phyloP scores from a whole-genome alignment of 176 grass and related monocot species.

The Thalia dealbata region DNA sequence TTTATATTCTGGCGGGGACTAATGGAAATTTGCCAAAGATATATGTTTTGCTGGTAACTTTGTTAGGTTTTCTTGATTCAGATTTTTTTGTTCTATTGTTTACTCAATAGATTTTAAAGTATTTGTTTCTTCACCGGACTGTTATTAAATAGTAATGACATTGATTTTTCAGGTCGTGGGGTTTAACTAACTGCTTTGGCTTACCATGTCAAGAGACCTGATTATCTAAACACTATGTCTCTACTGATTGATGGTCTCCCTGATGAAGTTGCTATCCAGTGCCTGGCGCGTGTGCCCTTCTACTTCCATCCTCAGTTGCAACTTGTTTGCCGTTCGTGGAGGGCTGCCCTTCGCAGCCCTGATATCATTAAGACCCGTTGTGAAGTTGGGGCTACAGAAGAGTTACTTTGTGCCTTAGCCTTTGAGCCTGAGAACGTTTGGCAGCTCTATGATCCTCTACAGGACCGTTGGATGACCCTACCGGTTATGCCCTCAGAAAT shows the following conservation, averaged over 20 bases:
- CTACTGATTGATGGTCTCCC: slow-evolving; percentile 74
- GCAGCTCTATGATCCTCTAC: slow-evolving; percentile 88
- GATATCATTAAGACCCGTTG: slow-evolving; percentile 48
- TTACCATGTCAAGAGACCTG: background rate
- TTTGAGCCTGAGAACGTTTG: slow-evolving; percentile 97
- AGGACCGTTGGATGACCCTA: slow-evolving; percentile 81
- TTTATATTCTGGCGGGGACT: background rate
- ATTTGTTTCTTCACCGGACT: background rate
- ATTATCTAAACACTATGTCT: slow-evolving; percentile 28
- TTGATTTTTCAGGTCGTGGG: slow-evolving; percentile 1
- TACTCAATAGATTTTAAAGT: background rate
- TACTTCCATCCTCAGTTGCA: slow-evolving; percentile 63
- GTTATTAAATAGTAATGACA: background rate
- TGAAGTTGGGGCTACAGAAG: slow-evolving; percentile 52
- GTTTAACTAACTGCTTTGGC: background rate
- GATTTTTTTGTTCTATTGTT: background rate
- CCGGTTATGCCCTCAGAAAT: slow-evolving; percentile 93
- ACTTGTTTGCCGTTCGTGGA: slow-evolving; percentile 73
- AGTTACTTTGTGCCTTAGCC: slow-evolving; percentile 77
- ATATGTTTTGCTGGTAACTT: background rate
- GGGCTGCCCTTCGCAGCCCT: slow-evolving; percentile 37
- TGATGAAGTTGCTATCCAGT: slow-evolving; percentile 83
- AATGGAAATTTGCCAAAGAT: background rate
- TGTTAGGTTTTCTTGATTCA: background rate
- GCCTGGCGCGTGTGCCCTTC: slow-evolving; percentile 81